Base-by-base conservation (phyloP, 352 stramenopile genomes). In the Blastocystis sp. region DNA sequence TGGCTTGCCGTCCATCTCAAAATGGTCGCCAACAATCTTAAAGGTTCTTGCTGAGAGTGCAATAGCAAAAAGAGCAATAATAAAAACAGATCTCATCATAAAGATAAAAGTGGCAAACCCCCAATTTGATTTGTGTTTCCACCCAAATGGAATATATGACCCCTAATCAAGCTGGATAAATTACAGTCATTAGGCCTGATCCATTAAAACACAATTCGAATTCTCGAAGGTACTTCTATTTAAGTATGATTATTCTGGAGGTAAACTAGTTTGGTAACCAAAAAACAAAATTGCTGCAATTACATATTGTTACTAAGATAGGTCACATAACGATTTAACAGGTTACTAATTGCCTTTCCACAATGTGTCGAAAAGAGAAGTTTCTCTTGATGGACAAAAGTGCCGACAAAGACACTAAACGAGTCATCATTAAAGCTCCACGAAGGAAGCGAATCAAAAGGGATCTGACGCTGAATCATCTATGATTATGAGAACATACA, bases 1-100 rank as follows among this genome's bases (percentile, higher is more conserved):
- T 19, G 51, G 63, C 81, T 89, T 56, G 16, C 80, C 87, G 57
- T 89, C 77, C 42, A 78, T 73, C 46, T 87, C 59, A 42, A 81
- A 87, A 56, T 83, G 71, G 21, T 83, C 71, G 27, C 32, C 71
- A 24, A 83, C 71, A 54, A 83, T 83, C 46, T 65, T 63, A 27
- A 83, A 83, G 4, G 71, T 65, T 57, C 71, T 57, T n/a, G 29
- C 49, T 4, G n/a, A 66, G 0, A 83, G 4, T n/a, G 71, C 51
- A 43, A 65, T n/a, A 19, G 71, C 27, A 49, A 83, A 46, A 24
- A 83, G 32, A 65, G 29, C 16, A 32, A 83, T 67, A 16, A 83
- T 16, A 19, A 21, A 39, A 12, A 65, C 21, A 6, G 24, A 67
- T 67, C 29, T 65, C 71, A 66, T 66, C 7, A 35, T 39, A 58